Percentiles rank a stretch among this genome's conserved stretches.
These are phyloP conservation scores for Pseudozyma tsukubaensis DNA, from an alignment of 1,284 basidiomycete species.

Conservation along the genomic window DNA sequence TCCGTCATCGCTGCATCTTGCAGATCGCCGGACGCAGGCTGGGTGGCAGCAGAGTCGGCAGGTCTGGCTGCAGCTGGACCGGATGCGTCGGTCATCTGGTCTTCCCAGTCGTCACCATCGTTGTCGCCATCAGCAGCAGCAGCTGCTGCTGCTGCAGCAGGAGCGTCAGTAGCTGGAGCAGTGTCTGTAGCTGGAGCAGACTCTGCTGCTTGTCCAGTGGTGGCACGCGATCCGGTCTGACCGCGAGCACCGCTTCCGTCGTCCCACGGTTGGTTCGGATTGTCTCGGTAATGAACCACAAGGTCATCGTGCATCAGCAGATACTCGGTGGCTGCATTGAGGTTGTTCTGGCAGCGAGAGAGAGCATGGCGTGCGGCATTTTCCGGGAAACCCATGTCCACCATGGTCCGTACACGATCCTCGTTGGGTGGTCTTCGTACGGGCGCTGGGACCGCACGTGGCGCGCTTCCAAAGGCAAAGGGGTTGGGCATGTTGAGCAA, in stretches of 20 bases:
- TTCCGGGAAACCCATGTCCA: slow-evolving; percentile 96
- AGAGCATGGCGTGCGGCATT: slow-evolving; percentile 86
- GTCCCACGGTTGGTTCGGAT: slow-evolving; percentile 41
- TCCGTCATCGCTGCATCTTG: slow-evolving; percentile 41
- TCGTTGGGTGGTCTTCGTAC: slow-evolving; percentile 56
- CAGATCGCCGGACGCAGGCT: slow-evolving; percentile 25
- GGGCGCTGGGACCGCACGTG: slow-evolving; percentile 23
- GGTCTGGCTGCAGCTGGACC: slow-evolving; percentile 35
- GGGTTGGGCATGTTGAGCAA: slow-evolving; percentile 39
- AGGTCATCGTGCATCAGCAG: slow-evolving; percentile 74
- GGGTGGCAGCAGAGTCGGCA: slow-evolving; percentile 23
- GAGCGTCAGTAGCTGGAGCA: slow-evolving; percentile 68
- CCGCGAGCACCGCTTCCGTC: slow-evolving; percentile 15
- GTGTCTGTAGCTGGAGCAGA: slow-evolving; percentile 51
- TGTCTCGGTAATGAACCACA: slow-evolving; percentile 40
- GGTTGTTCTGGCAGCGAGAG: slow-evolving; percentile 85
- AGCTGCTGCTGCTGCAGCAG: slow-evolving; percentile 4
- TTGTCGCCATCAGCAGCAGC: slow-evolving; percentile 36
- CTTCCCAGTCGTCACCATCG: slow-evolving; percentile 23
- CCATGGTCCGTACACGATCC: slow-evolving; percentile 79
- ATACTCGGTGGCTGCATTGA: slow-evolving; percentile 88
- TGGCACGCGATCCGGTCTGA: slow-evolving; percentile 9
- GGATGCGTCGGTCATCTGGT: slow-evolving; percentile 46
- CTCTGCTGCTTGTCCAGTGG: background rate
- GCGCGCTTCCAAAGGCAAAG: slow-evolving; percentile 42